A percentile compares a stretch with the other conserved stretches of the same genome.
Conservation (phyloP, 1,139 yeast genomes). For the Hanseniaspora uvarum region DNA sequence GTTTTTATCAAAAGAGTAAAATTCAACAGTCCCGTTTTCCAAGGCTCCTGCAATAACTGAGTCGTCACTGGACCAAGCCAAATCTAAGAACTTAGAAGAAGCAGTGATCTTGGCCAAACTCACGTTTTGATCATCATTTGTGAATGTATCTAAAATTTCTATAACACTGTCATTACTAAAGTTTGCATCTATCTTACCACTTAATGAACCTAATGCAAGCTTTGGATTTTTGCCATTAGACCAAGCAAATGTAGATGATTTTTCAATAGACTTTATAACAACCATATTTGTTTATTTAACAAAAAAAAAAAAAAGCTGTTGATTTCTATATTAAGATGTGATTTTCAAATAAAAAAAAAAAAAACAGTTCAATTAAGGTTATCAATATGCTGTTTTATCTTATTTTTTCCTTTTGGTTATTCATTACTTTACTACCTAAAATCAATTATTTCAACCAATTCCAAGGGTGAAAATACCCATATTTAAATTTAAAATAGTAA, state of each 20-base stretch:
- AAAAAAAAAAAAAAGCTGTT: slow-evolving; percentile 10
- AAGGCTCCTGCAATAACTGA: slow-evolving; percentile 80
- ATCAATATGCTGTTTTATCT: too few species aligned
- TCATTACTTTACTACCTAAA: background rate
- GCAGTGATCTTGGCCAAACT: slow-evolving; percentile 44
- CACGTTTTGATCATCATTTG: slow-evolving; percentile 25
- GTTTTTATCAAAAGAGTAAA: slow-evolving; percentile 45
- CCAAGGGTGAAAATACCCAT: background rate
- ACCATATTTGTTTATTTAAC: slow-evolving; percentile 51
- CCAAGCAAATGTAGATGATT: slow-evolving; percentile 95
- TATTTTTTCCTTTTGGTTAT: background rate
- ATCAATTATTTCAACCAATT: too few species aligned
- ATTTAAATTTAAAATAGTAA: background rate
- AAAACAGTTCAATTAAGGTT: background rate
- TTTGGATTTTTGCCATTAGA: slow-evolving; percentile 64
- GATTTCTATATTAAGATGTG: background rate
- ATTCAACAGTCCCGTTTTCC: slow-evolving; percentile 69
- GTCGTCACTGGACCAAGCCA: slow-evolving; percentile 67
- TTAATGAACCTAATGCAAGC: slow-evolving; percentile 82
- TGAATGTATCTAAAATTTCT: slow-evolving; percentile 67
- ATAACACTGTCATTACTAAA: slow-evolving; percentile 68
- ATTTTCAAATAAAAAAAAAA: background rate
- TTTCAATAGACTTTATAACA: slow-evolving; percentile 68
- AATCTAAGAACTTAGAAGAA: slow-evolving; percentile 53
- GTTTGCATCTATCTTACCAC: slow-evolving; percentile 87